Conservation (phyloP, 2,329 filamentous ascomycete genomes). For the Alternaria sp. region DNA sequence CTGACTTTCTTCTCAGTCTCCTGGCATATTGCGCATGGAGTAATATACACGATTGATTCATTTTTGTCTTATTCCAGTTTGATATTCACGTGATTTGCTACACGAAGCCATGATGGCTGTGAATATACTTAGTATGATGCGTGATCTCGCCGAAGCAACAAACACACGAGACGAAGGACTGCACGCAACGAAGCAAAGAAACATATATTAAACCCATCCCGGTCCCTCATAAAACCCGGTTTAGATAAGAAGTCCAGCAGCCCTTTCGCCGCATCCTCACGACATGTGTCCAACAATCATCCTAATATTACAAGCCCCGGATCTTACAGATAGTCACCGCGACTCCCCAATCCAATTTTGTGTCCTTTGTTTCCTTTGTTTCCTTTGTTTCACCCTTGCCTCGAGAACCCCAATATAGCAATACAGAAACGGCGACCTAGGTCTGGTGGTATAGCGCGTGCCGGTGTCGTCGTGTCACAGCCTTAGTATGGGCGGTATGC, state of each 20-base stretch:
- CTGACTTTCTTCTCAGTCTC: neutral
- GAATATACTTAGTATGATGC: neutral
- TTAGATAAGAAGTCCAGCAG: neutral
- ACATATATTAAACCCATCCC: constrained; percentile 9
- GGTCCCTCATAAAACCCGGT: neutral
- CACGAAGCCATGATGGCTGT: neutral
- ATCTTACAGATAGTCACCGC: constrained; percentile 7
- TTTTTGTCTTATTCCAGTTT: neutral
- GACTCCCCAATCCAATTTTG: constrained; percentile 15
- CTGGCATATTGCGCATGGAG: neutral
- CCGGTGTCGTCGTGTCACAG: neutral
- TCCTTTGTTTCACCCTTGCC: neutral
- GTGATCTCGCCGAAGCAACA: neutral
- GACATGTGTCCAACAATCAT: neutral
- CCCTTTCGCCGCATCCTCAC: neutral
- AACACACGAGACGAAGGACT: neutral
- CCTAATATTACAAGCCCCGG: constrained; percentile 11
- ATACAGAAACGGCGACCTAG: constrained; percentile 1
- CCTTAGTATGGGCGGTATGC: constrained; percentile 26
- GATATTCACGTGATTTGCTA: neutral
- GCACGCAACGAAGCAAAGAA: neutral
- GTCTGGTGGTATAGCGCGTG: neutral
- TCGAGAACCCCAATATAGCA: neutral
- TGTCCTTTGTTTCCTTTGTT: neutral
- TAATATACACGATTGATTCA: neutral